Base-by-base conservation (phyloP, 306 rosid genomes). In the Dalbergia cochinchinensis region DNA sequence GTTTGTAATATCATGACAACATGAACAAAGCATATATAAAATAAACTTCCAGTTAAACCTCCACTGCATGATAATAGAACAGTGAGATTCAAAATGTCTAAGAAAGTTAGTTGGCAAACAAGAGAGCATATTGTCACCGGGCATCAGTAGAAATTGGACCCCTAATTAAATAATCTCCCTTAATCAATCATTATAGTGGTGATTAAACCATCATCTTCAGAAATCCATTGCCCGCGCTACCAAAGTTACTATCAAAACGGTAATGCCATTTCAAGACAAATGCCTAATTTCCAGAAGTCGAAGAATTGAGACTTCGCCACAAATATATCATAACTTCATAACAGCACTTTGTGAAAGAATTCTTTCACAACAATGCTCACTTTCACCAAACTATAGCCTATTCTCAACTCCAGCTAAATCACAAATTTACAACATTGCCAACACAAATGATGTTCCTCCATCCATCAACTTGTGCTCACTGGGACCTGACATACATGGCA, bases 11-110 rank as follows among this genome's bases (percentile, higher is more conserved):
- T 47, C 12, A 12, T 53, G 22, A 54, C 16, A 61, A 31, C 20
- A 16, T 54, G 26, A n/a, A 54, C 19, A 15, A 59, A 63, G 9
- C 14, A 54, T 45, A 35, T 35, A 44, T 8, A 19, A 37, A 60
- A 42, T 60, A 60, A 72, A 26, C 57, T 48, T 57, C 39, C 44
- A 53, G 34, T 78, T 61, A 31, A 65, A 64, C 18, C 39, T 18
- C 22, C 82, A 76, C 26, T 63, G 48, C 44, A 59, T 58, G 55
- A 61, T 22, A 51, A 51, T 26, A 12, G 64, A 55, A 19, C 11
- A 58, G 51, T 61, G 78, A 63, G 79, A 80, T 69, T 62, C 47
- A 65, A 48, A 84, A 72, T 72, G 64, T 70, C 26, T 31, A 54
- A 19, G 48, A 20, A 26, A 26, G 31, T 34, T 72, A 39, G 15